These are phyloP conservation scores for Plicaturopsis crispa DNA, from an alignment of 768 basidiomycete genomes.

Conservation along the genomic window DNA sequence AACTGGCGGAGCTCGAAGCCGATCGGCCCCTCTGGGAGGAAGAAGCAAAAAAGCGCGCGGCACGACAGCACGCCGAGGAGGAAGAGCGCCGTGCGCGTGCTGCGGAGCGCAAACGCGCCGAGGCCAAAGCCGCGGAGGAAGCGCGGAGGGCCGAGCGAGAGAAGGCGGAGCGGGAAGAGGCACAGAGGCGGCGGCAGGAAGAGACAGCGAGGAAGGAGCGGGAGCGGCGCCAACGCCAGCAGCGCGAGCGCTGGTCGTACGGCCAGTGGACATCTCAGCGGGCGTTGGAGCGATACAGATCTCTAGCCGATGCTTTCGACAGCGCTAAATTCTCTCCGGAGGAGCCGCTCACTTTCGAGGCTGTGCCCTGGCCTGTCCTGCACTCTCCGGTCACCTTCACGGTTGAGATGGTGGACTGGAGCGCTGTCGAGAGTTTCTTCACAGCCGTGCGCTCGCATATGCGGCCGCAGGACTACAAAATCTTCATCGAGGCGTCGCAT, in stretches of 20 bases:
- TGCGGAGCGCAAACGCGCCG: slow-evolving; percentile 20
- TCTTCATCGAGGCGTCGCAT: slow-evolving; percentile 63
- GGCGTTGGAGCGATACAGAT: slow-evolving; percentile 65
- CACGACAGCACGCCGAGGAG: slow-evolving; percentile 34
- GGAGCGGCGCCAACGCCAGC: slow-evolving; percentile 34
- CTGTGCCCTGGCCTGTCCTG: slow-evolving; percentile 74
- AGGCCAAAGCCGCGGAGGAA: slow-evolving; percentile 23
- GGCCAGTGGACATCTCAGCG: slow-evolving; percentile 58
- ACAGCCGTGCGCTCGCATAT: slow-evolving; percentile 39
- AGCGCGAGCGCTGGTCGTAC: slow-evolving; percentile 45
- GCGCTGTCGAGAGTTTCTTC: slow-evolving; percentile 68
- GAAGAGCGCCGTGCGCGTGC: slow-evolving; percentile 28
- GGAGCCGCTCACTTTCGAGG: slow-evolving; percentile 48
- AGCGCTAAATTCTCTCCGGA: slow-evolving; percentile 43
- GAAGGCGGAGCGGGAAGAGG: slow-evolving; percentile 22
- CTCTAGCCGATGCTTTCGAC: slow-evolving; percentile 58
- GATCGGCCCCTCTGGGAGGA: slow-evolving; percentile 59
- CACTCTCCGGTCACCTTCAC: slow-evolving; percentile 41
- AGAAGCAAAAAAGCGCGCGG: slow-evolving; percentile 36
- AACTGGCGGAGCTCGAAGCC: slow-evolving; percentile 58
- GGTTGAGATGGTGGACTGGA: slow-evolving; percentile 65
- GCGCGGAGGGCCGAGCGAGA: slow-evolving; percentile 18
- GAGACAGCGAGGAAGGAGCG: slow-evolving; percentile 30
- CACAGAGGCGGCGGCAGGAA: slow-evolving; percentile 22
- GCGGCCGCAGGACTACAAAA: slow-evolving; percentile 54